These are phyloP conservation scores for Acanthamoeba lenticulata DNA, from an alignment of 208 protist species.

Conservation along the genomic window DNA sequence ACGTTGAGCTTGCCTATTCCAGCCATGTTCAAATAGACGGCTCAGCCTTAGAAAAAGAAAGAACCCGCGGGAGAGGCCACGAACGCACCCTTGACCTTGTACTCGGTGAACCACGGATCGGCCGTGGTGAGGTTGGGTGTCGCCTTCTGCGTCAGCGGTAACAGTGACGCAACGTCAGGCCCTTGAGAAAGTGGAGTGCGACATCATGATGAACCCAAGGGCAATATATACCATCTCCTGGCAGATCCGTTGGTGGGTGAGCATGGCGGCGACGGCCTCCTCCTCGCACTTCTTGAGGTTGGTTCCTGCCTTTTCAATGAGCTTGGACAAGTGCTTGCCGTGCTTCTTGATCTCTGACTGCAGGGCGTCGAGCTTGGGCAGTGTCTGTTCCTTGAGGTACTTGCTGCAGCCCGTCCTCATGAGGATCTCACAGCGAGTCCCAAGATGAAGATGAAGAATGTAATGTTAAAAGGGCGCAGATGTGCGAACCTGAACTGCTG, in stretches of 20 bases:
- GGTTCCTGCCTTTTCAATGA: neutral
- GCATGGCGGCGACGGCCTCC: constrained; percentile 20
- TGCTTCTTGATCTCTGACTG: constrained; percentile 14
- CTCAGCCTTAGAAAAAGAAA: neutral
- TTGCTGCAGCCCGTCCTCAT: neutral
- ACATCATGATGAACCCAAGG: no score
- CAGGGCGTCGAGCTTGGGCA: neutral
- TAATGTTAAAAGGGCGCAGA: no score
- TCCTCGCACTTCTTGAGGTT: constrained; percentile 17
- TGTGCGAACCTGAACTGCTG: neutral
- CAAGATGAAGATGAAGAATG: no score
- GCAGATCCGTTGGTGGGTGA: neutral
- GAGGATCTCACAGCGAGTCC: neutral
- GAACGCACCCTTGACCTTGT: neutral
- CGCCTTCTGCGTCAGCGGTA: neutral
- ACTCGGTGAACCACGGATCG: neutral
- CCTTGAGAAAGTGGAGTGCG: no score
- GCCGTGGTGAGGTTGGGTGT: neutral
- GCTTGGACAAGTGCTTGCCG: neutral
- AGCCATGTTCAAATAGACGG: neutral
- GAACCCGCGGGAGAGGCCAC: neutral
- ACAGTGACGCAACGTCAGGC: no score
- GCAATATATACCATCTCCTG: neutral
- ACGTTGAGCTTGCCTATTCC: neutral
- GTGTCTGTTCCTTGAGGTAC: constrained; percentile 10